These are phyloP conservation scores for Fusarium denticulatum DNA, from an alignment of 2,329 filamentous ascomycete genomes.

Conservation along the genomic window DNA sequence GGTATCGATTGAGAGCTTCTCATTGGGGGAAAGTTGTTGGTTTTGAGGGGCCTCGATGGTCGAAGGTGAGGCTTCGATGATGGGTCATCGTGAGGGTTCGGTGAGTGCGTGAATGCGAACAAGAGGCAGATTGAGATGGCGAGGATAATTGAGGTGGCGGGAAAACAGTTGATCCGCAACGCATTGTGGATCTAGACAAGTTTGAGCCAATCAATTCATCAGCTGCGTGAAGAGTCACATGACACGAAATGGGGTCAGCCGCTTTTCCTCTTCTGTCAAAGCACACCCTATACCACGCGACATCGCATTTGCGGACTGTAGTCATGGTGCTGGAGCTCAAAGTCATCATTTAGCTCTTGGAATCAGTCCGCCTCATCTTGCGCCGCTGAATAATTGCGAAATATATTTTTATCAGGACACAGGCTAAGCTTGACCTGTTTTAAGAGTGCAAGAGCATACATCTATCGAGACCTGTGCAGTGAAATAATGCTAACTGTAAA, in stretches of 20 bases:
- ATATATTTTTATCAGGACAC: too few relatives aligned
- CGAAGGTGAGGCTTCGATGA: background rate
- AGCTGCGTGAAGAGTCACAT: fast-evolving
- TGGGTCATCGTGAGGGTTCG: background rate
- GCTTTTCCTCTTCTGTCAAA: background rate
- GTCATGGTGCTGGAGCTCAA: fast-evolving
- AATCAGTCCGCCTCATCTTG: too few relatives aligned
- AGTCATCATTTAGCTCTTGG: too few relatives aligned
- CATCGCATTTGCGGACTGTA: too few relatives aligned
- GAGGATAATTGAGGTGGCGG: background rate
- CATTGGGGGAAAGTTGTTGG: background rate
- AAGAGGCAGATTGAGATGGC: background rate
- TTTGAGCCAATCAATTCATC: fast-evolving
- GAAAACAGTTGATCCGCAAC: background rate
- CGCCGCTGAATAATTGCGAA: too few relatives aligned
- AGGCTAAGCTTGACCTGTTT: too few relatives aligned
- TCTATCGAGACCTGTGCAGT: too few relatives aligned
- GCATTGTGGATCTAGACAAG: fast-evolving
- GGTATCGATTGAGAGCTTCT: too few relatives aligned
- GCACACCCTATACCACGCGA: too few relatives aligned
- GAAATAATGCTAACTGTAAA: too few relatives aligned
- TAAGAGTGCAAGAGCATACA: too few relatives aligned
- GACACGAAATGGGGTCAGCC: fast-evolving
- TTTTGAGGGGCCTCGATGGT: background rate
- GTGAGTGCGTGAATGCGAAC: background rate